Conservation (phyloP, 192 early-diverging fungal genomes). For the Coemansia sp. region DNA sequence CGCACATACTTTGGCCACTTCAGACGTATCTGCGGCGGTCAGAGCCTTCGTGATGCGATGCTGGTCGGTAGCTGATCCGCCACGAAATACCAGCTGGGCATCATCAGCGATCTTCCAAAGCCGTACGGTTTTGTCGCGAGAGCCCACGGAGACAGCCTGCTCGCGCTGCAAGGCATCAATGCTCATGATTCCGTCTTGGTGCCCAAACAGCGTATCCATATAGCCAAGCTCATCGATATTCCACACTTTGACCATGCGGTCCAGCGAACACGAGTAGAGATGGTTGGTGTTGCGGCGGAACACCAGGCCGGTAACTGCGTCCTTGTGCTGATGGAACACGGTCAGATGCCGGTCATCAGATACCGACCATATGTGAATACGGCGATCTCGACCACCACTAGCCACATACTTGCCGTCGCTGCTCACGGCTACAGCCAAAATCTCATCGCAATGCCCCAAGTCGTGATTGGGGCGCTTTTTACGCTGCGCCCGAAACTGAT, state of each 20-base stretch:
- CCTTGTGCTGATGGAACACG: conserved; percentile 88
- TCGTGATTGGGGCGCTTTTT: conserved; percentile 49
- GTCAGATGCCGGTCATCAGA: conserved; percentile 67
- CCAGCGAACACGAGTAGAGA: conserved; percentile 84
- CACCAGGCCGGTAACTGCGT: conserved; percentile 77
- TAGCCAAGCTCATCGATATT: conserved; percentile 88
- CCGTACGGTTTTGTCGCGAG: conserved; percentile 84
- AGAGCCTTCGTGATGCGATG: conserved; percentile 24
- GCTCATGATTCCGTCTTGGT: conserved; percentile 85
- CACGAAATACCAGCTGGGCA: conserved; percentile 87
- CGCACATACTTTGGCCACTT: conserved; percentile 2
- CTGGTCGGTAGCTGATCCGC: conserved; percentile 59
- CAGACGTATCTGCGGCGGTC: neutral
- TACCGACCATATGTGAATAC: conserved; percentile 89
- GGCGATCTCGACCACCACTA: conserved; percentile 85
- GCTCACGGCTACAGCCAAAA: conserved; percentile 71
- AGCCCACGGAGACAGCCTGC: conserved; percentile 85
- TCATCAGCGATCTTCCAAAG: conserved; percentile 97
- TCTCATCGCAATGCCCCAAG: conserved; percentile 71
- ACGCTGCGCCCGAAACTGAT: conserved; percentile 68
- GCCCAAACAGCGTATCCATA: conserved; percentile 97
- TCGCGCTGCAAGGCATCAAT: conserved; percentile 84
- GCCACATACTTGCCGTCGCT: conserved; percentile 69
- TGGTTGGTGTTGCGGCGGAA: conserved; percentile 76
- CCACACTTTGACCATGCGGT: conserved; percentile 97